Base-by-base conservation (phyloP, 176 grass and related monocot genomes). In the Oryza longistaminata region DNA sequence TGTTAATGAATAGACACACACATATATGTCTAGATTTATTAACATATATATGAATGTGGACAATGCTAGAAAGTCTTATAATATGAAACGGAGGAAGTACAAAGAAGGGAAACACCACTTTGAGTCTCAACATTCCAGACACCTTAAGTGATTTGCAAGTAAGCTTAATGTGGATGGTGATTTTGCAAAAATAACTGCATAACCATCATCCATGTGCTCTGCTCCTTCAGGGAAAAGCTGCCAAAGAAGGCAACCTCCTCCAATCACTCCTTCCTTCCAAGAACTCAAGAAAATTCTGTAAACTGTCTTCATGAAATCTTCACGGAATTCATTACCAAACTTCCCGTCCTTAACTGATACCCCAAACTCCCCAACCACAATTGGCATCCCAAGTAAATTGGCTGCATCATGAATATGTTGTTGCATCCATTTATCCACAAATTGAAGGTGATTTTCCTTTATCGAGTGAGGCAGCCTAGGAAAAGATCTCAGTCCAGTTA, bases 211-310 rank as follows among this genome's bases (percentile, higher is more conserved):
- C 95, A 98, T 95, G 85, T 29, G 39, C 7, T 93, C 87, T 64
- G 92, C 83, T 6, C 87, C 88, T 88, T 95, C 93, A 53, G 96
- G 85, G 64, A 98, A 98, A 37, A 98, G 93, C 74, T 98, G 93
- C 91, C 96, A 95, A 61, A 95, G 76, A 76, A 98, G 74, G 83
- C 85, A 93, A 17, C 93, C 96, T 80, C 96, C 91, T 15, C 89
- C 96, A 62, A 92, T 62, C 46, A 85, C 88, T 75, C 77, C 89
- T 42, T 29, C 71, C 85, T 83, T 74, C 72, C 83, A 80, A 79
- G 89, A 90, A 26, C 17, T 73, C 69, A 80, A 76, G 74, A 98
- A 93, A 71, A 77, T 90, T 11, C 0, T 33, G 62, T 95, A 92
- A 21, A 98, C 89, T 64, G 69, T 91, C 48, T 92, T 34, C 66